phyloP scores from a whole-genome alignment of 768 basidiomycete species.

The Russula brevipes region DNA sequence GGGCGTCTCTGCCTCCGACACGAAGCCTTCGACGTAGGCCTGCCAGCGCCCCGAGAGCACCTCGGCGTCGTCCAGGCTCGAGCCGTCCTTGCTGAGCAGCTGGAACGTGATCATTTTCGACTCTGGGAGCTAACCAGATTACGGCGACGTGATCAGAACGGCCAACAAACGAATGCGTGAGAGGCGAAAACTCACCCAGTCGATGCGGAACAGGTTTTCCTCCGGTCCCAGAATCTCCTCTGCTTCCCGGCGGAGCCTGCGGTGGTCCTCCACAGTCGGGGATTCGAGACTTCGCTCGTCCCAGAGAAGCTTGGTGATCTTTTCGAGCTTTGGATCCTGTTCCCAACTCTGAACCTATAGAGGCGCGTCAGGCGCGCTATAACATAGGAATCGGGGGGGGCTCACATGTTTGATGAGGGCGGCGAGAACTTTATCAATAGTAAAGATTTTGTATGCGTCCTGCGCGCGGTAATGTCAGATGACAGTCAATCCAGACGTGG shows the following conservation, averaged over 20 bases:
- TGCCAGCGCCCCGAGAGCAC: conserved; percentile 76
- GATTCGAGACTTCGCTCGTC: conserved; percentile 54
- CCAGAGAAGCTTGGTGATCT: conserved; percentile 64
- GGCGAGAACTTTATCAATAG: conserved; percentile 87
- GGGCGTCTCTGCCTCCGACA: conserved; percentile 54
- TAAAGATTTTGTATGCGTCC: conserved; percentile 87
- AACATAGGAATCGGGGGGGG: neutral
- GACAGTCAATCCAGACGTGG: neutral
- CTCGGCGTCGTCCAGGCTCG: conserved; percentile 69
- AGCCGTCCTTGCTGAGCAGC: conserved; percentile 74
- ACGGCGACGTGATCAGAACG: neutral
- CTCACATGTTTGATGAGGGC: conserved; percentile 83
- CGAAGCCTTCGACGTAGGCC: conserved; percentile 70
- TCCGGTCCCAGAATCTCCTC: conserved; percentile 71
- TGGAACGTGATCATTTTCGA: conserved; percentile 66
- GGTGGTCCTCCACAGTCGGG: conserved; percentile 67
- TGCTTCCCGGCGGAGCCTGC: conserved; percentile 58
- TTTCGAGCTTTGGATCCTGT: conserved; percentile 64
- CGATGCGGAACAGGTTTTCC: conserved; percentile 73
- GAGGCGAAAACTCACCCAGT: conserved; percentile 55
- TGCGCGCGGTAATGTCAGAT: conserved; percentile 27
- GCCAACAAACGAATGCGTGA: neutral
- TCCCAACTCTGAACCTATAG: conserved; percentile 59
- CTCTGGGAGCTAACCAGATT: conserved; percentile 49
- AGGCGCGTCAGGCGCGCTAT: neutral